phyloP scores from a whole-genome alignment of 495 filamentous ascomycete species.

The Neohortaea acidophila region DNA sequence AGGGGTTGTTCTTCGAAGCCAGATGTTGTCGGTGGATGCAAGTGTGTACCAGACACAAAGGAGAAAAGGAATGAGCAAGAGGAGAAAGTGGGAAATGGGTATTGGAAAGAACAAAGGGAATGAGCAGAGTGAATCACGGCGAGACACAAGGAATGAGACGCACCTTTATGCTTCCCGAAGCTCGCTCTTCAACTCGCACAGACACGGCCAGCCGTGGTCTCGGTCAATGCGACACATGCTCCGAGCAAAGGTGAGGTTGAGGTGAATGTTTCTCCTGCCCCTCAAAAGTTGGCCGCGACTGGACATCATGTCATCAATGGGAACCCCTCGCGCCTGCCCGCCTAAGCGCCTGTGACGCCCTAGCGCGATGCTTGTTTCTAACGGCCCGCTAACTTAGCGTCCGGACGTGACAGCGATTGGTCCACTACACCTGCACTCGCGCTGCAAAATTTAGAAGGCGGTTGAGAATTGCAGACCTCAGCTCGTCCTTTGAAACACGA shows the following conservation, averaged over 20 bases:
- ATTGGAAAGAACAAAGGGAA: background rate
- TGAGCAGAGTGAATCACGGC: background rate
- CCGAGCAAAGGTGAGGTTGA: background rate
- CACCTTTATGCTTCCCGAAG: background rate
- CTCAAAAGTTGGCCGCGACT: background rate
- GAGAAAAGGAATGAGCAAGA: background rate
- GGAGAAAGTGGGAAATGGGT: background rate
- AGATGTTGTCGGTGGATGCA: background rate
- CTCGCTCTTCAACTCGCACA: no score
- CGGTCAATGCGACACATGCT: background rate
- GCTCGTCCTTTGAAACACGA: background rate
- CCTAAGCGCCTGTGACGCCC: no score
- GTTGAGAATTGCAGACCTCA: background rate
- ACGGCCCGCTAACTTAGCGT: no score
- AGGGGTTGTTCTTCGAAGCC: background rate
- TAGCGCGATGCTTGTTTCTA: no score
- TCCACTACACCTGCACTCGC: no score
- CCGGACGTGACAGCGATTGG: no score
- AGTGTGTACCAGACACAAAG: constrained; percentile 11
- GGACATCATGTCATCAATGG: no score
- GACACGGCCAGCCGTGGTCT: background rate
- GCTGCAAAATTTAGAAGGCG: background rate
- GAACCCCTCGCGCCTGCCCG: no score
- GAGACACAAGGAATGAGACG: constrained; percentile 1
- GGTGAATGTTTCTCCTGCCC: background rate